Evolutionary conservation across 768 basidiomycete genomes (phyloP).

Genomic region (Neoboletus subvelutipes): DNA sequence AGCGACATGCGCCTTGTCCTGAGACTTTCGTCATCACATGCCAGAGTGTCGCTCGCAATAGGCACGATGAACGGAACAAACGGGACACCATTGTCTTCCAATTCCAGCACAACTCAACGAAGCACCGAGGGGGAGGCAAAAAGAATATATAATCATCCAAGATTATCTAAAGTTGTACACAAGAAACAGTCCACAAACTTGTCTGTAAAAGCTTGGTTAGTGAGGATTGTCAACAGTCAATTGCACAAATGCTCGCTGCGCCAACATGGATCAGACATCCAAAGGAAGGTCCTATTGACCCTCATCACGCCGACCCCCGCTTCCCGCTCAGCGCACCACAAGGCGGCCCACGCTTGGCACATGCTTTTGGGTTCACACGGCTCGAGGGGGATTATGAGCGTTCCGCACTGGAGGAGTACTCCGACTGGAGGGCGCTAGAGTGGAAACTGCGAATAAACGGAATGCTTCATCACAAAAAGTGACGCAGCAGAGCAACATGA

Average conservation of each 20-base stretch:
- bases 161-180: not conserved
- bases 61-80: not conserved
- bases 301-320: slow-evolving; percentile 74
- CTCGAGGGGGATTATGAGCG: slow-evolving; percentile 68
- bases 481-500: slow-evolving; percentile 19
- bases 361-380: slow-evolving; percentile 69
- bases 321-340: slow-evolving; percentile 68
- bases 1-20: too few species aligned
- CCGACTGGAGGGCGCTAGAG: slow-evolving; percentile 64
- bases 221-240: not conserved
- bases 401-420: slow-evolving; percentile 75
- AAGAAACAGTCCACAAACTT: too few species aligned
- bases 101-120: not conserved
- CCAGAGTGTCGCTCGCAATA: not conserved
- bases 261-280: slow-evolving; percentile 72
- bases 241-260: slow-evolving; percentile 19
- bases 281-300: slow-evolving; percentile 76
- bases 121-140: not conserved
- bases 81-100: not conserved
- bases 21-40: not conserved
- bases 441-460: slow-evolving; percentile 88
- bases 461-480: slow-evolving; percentile 52
- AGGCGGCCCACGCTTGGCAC: slow-evolving; percentile 64
- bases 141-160: not conserved
- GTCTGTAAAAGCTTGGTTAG: slow-evolving; percentile 16